Base-by-base conservation (phyloP, 768 basidiomycete genomes). In the Hirschioporus abietinus region DNA sequence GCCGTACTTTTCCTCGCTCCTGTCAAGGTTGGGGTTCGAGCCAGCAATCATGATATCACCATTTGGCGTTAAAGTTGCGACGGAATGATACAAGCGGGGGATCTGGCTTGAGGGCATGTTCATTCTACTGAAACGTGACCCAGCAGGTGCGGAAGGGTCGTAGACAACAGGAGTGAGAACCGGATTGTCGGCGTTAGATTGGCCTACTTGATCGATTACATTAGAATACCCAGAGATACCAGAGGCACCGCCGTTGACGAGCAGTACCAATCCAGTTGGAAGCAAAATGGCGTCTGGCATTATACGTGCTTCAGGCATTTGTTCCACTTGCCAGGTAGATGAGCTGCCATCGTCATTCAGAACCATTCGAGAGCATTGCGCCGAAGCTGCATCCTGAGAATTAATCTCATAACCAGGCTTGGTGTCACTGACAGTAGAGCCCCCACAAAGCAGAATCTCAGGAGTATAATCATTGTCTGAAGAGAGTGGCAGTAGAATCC, bases 231-330 rank as follows among this genome's bases (percentile, higher is more conserved):
- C 91, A 35, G 91, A 86, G 59, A 91, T 89, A 1, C 92, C 91
- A 24, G 84, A 82, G 42, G 79, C 81, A 10, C 85, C 92, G 8
- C 92, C 92, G 71, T 94, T 94, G 69, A 92, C 83, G 74, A 93
- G 84, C 62, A 93, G 71, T 27, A 93, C 79, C 52, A 88, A 77
- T 30, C 92, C 92, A 24, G 86, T 90, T 2, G 93, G 93, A 59
- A 93, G 85, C 18, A 93, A 78, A 23, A 94, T 88, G n/a, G 87
- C 87, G 72, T 94, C 90, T 1, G 86, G 84, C 92, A 94, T 94
- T 20, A 83, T 81, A 34, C 92, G 86, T 36, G 90, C 82, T 59
- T 86, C 74, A 0, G 91, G 91, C 84, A 94, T 91, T 63, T 84
- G 75, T 66, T 94, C 92, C 12, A 88, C 83, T 73, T 86, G 75